Base-by-base conservation (phyloP, 1,284 basidiomycete species). In the Leccinum subrobustum region DNA sequence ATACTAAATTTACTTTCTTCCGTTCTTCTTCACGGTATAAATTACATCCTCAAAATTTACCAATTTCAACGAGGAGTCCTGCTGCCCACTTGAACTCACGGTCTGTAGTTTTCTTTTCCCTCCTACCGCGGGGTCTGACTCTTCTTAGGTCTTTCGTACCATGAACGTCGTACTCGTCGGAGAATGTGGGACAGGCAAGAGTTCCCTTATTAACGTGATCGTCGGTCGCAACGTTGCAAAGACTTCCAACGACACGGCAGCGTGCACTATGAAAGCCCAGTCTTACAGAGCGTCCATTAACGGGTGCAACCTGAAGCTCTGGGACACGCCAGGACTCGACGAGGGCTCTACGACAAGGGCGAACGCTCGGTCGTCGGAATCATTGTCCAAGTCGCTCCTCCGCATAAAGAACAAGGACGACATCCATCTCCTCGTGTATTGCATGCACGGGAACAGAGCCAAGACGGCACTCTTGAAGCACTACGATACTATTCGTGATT, bases 201-300 rank as follows among this genome's bases (percentile, higher is more conserved):
- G 68, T 12, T 71, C 64, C 11, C 54, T 71, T n/a, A 56, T 71
- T 3, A 71, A 70, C 52, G 42, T 71, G 9, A 56, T 70, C 31
- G 6, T 63, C 1, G 61, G 61, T 1, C 31, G 27, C 47, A 31
- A 68, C 18, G 42, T 63, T 9, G 64, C 66, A 51, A 57, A 47
- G 12, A 62, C 59, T 20, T 68, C 66, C 25, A 67, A 64, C 51
- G 62, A 67, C 51, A 54, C 68, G 14, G 3, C 42, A 2, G 56
- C 62, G 23, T 67, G 70, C 47, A 70, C 68, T 12, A 57, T 58
- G 4, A 18, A 56, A 18, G 33, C 54, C 16, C 48, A 42, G 35
- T 57, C 50, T 6, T 62, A 72, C 56, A 56, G 39, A 33, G 23
- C 31, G 1, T 50, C 48, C 23, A 55, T 71, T n/a, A 62, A 56